phyloP scores from a whole-genome alignment of 2,329 filamentous ascomycete species.

The Cadophora sp. region DNA sequence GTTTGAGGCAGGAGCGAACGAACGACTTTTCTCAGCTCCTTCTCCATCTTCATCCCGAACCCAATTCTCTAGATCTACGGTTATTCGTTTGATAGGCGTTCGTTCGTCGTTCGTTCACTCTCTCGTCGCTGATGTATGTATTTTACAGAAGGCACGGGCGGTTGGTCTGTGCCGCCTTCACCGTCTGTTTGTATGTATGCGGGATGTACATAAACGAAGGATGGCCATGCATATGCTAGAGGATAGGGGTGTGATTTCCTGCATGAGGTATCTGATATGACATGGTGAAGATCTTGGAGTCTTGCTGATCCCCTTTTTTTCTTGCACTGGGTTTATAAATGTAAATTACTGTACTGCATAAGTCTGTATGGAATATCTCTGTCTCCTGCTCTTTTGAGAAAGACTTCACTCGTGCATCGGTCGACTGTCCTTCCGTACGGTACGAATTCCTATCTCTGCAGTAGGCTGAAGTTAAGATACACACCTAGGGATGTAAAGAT shows the following conservation, averaged over 20 bases:
- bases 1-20: neutral
- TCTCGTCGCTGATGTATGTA: neutral
- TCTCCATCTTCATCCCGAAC: neutral
- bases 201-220: too few relatives aligned
- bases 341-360: too few relatives aligned
- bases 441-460: neutral
- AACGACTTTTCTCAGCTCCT: neutral
- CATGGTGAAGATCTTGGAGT: constrained; percentile 11
- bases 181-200: constrained; percentile 5
- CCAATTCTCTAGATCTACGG: neutral
- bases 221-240: neutral
- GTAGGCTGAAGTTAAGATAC: neutral
- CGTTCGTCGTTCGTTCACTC: neutral
- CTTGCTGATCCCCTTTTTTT: constrained; percentile 5
- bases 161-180: constrained; percentile 1
- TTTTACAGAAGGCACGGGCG: constrained; percentile 3
- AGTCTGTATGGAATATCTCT: neutral
- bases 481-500: neutral
- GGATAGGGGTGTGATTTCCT: constrained; percentile 8
- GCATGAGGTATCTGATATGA: constrained; percentile 1
- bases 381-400: constrained; percentile 6
- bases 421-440: neutral
- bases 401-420: neutral
- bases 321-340: neutral
- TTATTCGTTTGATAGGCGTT: neutral